A percentile compares a stretch with the other conserved stretches of the same genome.
Conservation (phyloP, 441 rosid genomes). For the Manihot esculenta region DNA sequence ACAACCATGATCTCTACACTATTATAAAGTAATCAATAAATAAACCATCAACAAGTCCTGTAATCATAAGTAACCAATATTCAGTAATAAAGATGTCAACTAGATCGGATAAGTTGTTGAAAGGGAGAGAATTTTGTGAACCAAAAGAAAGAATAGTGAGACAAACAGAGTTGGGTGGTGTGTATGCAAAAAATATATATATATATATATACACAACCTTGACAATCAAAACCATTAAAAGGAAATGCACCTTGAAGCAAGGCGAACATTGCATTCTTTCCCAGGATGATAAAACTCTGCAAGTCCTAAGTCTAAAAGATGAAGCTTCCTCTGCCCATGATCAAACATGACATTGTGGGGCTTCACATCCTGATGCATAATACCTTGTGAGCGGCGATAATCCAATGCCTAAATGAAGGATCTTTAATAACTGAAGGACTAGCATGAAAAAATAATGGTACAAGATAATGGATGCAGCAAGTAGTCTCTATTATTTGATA, state of each 20-base stretch:
- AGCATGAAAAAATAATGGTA: background rate
- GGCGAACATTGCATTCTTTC: constrained; percentile 95
- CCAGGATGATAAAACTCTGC: constrained; percentile 99
- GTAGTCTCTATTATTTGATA: background rate
- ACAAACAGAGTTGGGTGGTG: background rate
- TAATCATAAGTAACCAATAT: background rate
- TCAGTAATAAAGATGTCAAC: background rate
- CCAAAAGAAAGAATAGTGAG: background rate
- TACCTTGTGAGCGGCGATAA: constrained; percentile 95
- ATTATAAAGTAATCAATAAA: background rate
- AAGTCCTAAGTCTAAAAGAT: constrained; percentile 97
- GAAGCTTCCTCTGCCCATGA: constrained; percentile 92
- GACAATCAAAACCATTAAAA: constrained; percentile 1
- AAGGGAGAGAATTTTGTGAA: constrained; percentile 5
- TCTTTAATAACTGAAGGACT: constrained; percentile 4
- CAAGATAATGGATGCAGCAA: background rate
- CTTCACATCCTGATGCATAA: constrained; percentile 98
- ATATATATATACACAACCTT: too few relatives aligned
- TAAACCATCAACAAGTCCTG: background rate
- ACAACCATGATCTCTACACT: too few relatives aligned
- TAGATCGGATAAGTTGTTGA: background rate
- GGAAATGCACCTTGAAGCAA: constrained; percentile 77
- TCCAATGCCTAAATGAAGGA: constrained; percentile 73
- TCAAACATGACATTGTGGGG: constrained; percentile 99
- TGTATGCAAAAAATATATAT: background rate